Evolutionary conservation across 2,329 filamentous ascomycete genomes (phyloP), one percentile per base, ranked within the genome.

Genomic region (Verticillium tricorpus): DNA sequence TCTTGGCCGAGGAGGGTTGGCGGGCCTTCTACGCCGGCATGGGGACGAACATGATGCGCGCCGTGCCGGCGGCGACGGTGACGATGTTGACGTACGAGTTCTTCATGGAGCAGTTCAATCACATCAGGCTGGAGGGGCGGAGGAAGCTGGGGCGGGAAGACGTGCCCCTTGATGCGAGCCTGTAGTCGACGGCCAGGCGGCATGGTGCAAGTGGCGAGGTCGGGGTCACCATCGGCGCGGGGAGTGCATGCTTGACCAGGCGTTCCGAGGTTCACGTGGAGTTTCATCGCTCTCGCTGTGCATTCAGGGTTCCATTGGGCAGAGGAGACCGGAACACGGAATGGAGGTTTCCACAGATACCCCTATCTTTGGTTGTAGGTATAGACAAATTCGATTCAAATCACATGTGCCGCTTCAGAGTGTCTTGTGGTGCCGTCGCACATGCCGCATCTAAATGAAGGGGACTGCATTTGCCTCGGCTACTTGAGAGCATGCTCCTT

Each of bases 41-140:
- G 82, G 95, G 95, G 40, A 97, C 94, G 57, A 99, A 99, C 77
- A 91, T 99, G 87, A 92, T 98, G 82, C 86, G 95, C 61, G 95
- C 95, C 8, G 89, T 99, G 14, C 95, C 95, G 35, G 93, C 95
- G 25, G 94, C 95, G 22, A 96, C 96, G 70, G 97, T 96, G 31
- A 99, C 95, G 3, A 96, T 99, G 89, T 82, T 98, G 72, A 98
- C 94, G 14, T 99, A 97, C 72, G 95, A 99, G 77, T 95, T 89
- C 68, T 78, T 82, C 58, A 87, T 87, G 85, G 77, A 80, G 59
- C 73, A 77, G 61, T 73, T 87, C 22, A 82, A 82, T 64, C 72
- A 76, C 61, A 71, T 74, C 32, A 78, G 78, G 67, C 65, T 69
- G 2, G 74, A 78, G 15, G 80, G 78, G 57, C 71, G 69, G 58